Conservation (phyloP, 192 early-diverging fungal genomes). For the Neocallimastix lanati region DNA sequence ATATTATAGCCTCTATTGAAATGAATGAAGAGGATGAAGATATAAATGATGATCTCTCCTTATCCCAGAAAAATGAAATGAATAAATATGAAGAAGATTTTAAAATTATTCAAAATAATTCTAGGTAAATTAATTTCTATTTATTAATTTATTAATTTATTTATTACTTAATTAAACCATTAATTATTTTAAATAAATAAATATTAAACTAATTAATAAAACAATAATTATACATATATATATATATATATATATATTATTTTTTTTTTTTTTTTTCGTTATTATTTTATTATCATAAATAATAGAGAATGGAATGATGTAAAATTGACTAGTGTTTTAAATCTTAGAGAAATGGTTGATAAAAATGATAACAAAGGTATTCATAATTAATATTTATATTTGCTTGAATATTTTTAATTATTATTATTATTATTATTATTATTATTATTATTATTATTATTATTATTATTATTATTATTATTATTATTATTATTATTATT, state of each 20-base stretch:
- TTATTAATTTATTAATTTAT: too few relatives aligned
- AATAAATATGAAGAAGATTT: background rate
- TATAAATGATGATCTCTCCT: too few relatives aligned
- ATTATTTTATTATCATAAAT: background rate
- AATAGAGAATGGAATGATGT: conserved; percentile 42
- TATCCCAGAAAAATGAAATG: background rate
- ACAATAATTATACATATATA: too few relatives aligned
- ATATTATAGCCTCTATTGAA: too few relatives aligned
- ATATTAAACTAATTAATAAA: too few relatives aligned
- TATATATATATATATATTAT: too few relatives aligned
- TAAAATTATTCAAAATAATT: background rate
- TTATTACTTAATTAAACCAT: too few relatives aligned
- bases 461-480: conserved; percentile 1
- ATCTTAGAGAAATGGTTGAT: conserved; percentile 54
- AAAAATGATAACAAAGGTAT: conserved; percentile 32
- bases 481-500: too few relatives aligned
- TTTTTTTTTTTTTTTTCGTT: too few relatives aligned
- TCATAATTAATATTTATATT: conserved; percentile 1
- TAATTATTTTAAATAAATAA: too few relatives aligned
- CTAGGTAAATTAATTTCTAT: background rate
- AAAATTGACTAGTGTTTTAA: conserved; percentile 57
- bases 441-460: background rate
- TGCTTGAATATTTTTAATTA: background rate
- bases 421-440: conserved; percentile 2
- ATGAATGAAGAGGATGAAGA: too few relatives aligned